phyloP scores from a whole-genome alignment of 805 yeast genomes.

The Blastobotrys americana region DNA sequence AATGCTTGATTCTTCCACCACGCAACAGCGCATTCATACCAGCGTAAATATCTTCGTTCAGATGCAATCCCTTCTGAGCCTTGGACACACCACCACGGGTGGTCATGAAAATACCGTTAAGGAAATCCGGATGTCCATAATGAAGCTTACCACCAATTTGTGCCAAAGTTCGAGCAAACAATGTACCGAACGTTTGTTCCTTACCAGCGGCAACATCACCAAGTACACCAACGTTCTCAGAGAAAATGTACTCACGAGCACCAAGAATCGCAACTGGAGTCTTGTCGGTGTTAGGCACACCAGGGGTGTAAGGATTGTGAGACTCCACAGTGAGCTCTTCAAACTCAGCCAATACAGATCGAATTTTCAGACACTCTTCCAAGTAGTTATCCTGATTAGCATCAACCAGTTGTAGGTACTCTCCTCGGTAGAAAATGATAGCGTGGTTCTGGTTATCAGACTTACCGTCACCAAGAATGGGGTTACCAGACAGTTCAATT shows the following conservation, averaged over 20 bases:
- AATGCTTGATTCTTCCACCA: conserved; percentile 91
- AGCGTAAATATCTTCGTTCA: conserved; percentile 93
- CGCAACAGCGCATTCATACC: conserved; percentile 86
- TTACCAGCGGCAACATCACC: conserved; percentile 98
- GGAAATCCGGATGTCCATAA: conserved; percentile 94
- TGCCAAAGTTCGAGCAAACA: conserved; percentile 88
- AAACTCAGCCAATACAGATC: conserved; percentile 83
- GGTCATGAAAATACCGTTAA: conserved; percentile 85
- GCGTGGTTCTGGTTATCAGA: conserved; percentile 93
- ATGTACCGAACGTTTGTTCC: conserved; percentile 94
- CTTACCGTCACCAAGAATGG: conserved; percentile 93
- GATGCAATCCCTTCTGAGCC: conserved; percentile 87
- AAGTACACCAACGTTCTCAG: conserved; percentile 83
- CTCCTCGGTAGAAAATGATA: conserved; percentile 82
- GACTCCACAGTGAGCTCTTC: conserved; percentile 61
- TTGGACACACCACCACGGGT: conserved; percentile 95
- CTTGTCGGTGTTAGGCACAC: conserved; percentile 26
- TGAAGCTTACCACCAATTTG: conserved; percentile 93
- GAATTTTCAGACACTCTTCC: conserved; percentile 87
- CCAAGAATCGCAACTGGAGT: conserved; percentile 87
- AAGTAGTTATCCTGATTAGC: conserved; percentile 94
- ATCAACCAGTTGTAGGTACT: conserved; percentile 88
- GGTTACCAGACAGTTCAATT: conserved; percentile 82
- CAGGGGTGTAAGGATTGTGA: conserved; percentile 52
- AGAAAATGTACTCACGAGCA: conserved; percentile 90